Evolutionary conservation across 1,139 yeast genomes (phyloP), one percentile per base, ranked within the genome.

Genomic region (Lodderomyces margitis): DNA sequence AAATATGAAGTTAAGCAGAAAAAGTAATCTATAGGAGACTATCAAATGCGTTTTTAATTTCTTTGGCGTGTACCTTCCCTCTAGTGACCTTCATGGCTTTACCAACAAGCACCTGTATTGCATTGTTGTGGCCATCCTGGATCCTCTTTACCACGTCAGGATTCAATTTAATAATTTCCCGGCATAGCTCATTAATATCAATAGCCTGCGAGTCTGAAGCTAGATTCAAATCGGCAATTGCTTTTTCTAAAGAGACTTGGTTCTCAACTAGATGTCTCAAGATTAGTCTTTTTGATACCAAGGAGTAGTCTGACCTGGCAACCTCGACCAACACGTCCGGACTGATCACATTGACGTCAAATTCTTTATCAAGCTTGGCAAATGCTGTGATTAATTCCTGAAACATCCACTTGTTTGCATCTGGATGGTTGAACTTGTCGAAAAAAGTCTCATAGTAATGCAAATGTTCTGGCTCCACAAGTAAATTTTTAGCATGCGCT

Each of bases 341-440:
- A 0, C 64, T 58, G 3, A 85, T 53, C 1, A 68, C 40, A 0
- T 49, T 41, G 4, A 64, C 48, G 30, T 66, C 66, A 32, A 83
- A 67, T 4, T 60, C 57, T 31, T 68, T 51, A 12, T 76, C 70
- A 8, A 74, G 64, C 52, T 79, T 80, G 9, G 81, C 72, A 47
- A 87, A 72, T 12, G 80, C 70, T 0, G 97, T 96, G 19, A 87
- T 56, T 25, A 89, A 64, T 48, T 87, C 92, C 61, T 92, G 94
- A 16, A 88, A 80, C 8, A 89, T 62, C 96, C 96, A 89, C 54
- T 87, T 88, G 34, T 83, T 81, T 1, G 85, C 81, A 4, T 64
- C 50, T 5, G 65, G 55, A 8, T 59, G 48, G 1, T 49, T 61
- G 5, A 63, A 47, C 2, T 46, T 41, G 0, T 63, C 58, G 49